Base-by-base conservation (phyloP, 1,284 basidiomycete genomes). In the Porogramme epimiltina region DNA sequence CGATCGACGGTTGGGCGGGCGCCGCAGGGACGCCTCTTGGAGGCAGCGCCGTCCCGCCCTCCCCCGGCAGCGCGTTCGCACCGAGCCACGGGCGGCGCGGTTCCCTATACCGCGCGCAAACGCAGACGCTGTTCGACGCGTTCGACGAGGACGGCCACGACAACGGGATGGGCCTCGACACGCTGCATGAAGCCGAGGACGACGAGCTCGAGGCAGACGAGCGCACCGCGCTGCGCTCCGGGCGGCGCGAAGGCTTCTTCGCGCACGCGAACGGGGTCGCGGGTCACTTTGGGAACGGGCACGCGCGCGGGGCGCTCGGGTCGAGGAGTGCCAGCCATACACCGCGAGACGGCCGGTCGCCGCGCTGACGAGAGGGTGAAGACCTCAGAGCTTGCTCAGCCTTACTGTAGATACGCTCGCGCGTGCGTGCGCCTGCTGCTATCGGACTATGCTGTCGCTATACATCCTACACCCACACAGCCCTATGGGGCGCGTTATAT, bases 1-100 rank as follows among this genome's bases (percentile, higher is more conserved):
- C 87, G 13, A 70, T 87, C 41, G 89, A 91, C 55, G 83, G 81
- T 0, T 90, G 89, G 88, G 76, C 72, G 54, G 82, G 78, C 22
- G 67, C 74, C 6, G 65, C 55, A 18, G 62, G 74, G 63, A 39
- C 73, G 71, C 51, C 60, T 54, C 50, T 68, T 63, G 34, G 34
- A n/a, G 53, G 75, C 63, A 58, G 66, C 63, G 56, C 69, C 28
- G 51, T 70, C 69, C 61, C 68, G 60, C 6, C 38, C 6, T 26
- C 18, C 3, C 28, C 16, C 31, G 43, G 33, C 5, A n/a, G n/a
- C n/a, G n/a, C n/a, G n/a, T 52, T 61, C 62, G 52, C 70, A 60
- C 55, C 73, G 61, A 61, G 62, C 3, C 76, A 80, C 61, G 75
- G 73, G 20, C 69, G 78, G 42, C 68, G 77, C 42, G 69, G 69